Evolutionary conservation across 805 yeast species (phyloP).

Genomic region (Ogataea kodamae): DNA sequence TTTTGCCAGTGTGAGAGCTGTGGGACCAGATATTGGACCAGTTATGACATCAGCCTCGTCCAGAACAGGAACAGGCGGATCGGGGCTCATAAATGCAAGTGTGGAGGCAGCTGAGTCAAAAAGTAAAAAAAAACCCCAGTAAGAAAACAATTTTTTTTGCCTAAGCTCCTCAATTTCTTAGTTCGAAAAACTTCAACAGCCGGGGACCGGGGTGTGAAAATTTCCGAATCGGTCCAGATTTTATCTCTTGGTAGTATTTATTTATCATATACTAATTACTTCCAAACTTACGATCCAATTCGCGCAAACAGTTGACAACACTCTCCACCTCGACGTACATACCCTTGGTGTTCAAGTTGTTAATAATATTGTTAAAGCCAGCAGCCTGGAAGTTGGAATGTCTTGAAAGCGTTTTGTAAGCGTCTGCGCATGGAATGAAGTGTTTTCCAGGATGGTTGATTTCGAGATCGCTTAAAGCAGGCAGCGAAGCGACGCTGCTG

Average conservation of each 20-base stretch:
- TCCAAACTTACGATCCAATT: conserved; percentile 64
- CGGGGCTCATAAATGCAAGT: conserved; percentile 6
- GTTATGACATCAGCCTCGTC: conserved; percentile 1
- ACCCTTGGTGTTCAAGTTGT: conserved; percentile 73
- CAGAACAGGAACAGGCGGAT: conserved; percentile 7
- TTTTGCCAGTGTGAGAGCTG: neutral
- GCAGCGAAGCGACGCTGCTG: conserved; percentile 23
- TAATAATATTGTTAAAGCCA: conserved; percentile 71
- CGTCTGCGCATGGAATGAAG: conserved; percentile 86
- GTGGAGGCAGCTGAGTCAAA: neutral
- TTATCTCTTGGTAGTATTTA: conserved; percentile 2
- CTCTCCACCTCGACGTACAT: conserved; percentile 91
- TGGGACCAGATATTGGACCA: neutral
- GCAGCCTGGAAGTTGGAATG: conserved; percentile 74
- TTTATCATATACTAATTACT: conserved; percentile 18
- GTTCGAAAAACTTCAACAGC: conserved; percentile 2
- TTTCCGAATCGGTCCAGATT: conserved; percentile 6
- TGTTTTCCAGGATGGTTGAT: conserved; percentile 38
- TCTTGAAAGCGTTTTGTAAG: conserved; percentile 79
- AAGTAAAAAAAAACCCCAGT: conserved; percentile 8
- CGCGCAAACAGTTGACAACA: conserved; percentile 80
- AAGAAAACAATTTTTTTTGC: conserved; percentile 5
- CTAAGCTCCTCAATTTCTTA: conserved; percentile 1
- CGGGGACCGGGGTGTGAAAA: conserved; percentile 7
- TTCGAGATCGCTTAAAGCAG: conserved; percentile 28